These are phyloP conservation scores for Saksenaea vasiformis DNA, from an alignment of 371 early-diverging fungal genomes.

Conservation along the genomic window DNA sequence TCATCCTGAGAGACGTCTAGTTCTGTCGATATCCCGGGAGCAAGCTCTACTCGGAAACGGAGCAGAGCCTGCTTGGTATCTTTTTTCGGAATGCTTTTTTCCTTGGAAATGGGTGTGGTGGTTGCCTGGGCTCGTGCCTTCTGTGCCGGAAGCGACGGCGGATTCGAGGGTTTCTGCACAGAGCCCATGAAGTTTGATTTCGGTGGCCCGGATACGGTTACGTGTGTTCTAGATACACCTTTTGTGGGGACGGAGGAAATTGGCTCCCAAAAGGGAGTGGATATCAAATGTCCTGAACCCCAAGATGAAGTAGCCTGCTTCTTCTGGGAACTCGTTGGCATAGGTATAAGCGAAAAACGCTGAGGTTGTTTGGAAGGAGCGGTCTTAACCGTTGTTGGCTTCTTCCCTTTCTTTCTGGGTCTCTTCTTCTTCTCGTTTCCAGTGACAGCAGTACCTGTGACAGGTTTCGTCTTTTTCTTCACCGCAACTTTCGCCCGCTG, in stretches of 20 bases:
- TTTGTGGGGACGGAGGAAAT: not conserved
- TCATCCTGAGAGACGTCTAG: conserved; percentile 29
- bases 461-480: not conserved
- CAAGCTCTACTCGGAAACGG: conserved; percentile 34
- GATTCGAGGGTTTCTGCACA: too few relatives aligned
- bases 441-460: not conserved
- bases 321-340: not conserved
- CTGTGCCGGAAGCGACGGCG: too few relatives aligned
- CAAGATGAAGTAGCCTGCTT: conserved; percentile 13
- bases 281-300: conserved; percentile 26
- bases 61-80: not conserved
- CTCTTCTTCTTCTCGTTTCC: not conserved
- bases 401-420: too few relatives aligned
- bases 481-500: conserved; percentile 22
- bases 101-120: not conserved
- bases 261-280: conserved; percentile 44
- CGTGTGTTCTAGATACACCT: too few relatives aligned
- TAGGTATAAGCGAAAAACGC: not conserved
- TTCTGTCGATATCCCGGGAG: conserved; percentile 31
- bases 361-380: conserved; percentile 12
- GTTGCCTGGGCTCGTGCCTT: too few relatives aligned
- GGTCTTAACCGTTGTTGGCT: conserved; percentile 4
- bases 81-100: not conserved
- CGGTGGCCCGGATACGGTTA: too few relatives aligned
- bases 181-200: too few relatives aligned